A percentile compares a stretch with the other conserved stretches of the same genome.
phyloP scores from a whole-genome alignment of 139 green algal species.

The Protoeuglena noctilucae region DNA sequence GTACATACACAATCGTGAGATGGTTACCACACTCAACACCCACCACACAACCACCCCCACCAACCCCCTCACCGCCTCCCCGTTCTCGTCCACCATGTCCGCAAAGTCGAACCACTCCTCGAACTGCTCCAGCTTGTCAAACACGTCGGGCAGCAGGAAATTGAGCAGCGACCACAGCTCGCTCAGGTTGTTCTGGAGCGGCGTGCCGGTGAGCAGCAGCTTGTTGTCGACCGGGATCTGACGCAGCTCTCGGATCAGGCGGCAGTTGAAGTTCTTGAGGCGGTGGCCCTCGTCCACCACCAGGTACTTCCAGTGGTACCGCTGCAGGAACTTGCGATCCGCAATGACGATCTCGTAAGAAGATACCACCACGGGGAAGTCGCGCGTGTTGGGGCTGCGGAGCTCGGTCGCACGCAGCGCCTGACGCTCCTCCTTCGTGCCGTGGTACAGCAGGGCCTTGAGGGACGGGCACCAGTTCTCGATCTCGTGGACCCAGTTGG shows the following conservation, averaged over 20 bases:
- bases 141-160: conserved; percentile 91
- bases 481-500: conserved; percentile 91
- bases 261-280: conserved; percentile 93
- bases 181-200: conserved; percentile 93
- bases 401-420: not conserved
- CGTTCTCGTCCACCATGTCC: conserved; percentile 18
- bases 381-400: not conserved
- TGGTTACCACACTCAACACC: conserved; percentile 2
- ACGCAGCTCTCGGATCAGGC: conserved; percentile 75
- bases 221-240: conserved; percentile 57
- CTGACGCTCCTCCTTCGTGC: conserved; percentile 39
- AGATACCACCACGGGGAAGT: conserved; percentile 81
- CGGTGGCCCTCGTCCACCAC: conserved; percentile 91
- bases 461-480: conserved; percentile 65
- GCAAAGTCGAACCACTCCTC: conserved; percentile 80
- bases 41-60: conserved; percentile 5
- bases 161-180: conserved; percentile 97
- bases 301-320: conserved; percentile 71
- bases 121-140: conserved; percentile 65
- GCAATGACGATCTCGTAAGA: conserved; percentile 87
- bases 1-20: not conserved
- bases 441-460: conserved; percentile 83
- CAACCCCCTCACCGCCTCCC: conserved; percentile 13
- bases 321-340: conserved; percentile 60
- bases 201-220: conserved; percentile 90